Conservation (phyloP, 2,329 filamentous ascomycete species). For the Elsinoe perseae region DNA sequence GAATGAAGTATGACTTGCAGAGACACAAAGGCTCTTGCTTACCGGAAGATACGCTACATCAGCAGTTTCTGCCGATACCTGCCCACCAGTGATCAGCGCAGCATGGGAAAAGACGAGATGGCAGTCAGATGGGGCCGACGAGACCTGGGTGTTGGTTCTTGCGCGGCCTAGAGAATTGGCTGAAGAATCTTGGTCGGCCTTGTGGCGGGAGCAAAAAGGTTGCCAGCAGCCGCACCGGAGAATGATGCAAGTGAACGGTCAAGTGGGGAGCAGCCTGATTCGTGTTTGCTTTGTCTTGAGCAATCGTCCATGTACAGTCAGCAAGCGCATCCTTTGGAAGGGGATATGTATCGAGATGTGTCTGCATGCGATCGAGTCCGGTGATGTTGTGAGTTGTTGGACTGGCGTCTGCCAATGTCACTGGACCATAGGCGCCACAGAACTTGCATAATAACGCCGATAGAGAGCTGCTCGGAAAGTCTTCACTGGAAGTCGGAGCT, state of each 20-base stretch:
- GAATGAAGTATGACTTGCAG: not conserved
- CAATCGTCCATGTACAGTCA: not conserved
- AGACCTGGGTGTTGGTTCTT: not conserved
- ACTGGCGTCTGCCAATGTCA: not conserved
- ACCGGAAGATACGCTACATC: not conserved
- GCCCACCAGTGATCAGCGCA: not conserved
- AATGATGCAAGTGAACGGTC: not conserved
- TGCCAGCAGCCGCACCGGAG: not conserved
- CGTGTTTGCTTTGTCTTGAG: not conserved
- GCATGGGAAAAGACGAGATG: not conserved
- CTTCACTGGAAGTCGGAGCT: not conserved
- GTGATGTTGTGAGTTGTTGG: not conserved
- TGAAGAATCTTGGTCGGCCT: slow-evolving; percentile 4
- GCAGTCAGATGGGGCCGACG: not conserved
- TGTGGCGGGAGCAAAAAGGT: not conserved
- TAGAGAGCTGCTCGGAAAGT: not conserved
- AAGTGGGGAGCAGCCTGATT: not conserved
- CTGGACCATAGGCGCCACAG: too few species aligned
- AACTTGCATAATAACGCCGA: too few species aligned
- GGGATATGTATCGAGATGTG: slow-evolving; percentile 2
- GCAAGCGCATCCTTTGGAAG: not conserved
- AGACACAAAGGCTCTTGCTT: slow-evolving; percentile 4
- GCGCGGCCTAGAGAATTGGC: not conserved
- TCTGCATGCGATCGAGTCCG: not conserved
- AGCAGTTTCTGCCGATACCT: not conserved